A percentile compares a stretch with the other conserved stretches of the same genome.
These are phyloP conservation scores for Candida silvatica DNA, from an alignment of 805 yeast genomes.

Conservation along the genomic window DNA sequence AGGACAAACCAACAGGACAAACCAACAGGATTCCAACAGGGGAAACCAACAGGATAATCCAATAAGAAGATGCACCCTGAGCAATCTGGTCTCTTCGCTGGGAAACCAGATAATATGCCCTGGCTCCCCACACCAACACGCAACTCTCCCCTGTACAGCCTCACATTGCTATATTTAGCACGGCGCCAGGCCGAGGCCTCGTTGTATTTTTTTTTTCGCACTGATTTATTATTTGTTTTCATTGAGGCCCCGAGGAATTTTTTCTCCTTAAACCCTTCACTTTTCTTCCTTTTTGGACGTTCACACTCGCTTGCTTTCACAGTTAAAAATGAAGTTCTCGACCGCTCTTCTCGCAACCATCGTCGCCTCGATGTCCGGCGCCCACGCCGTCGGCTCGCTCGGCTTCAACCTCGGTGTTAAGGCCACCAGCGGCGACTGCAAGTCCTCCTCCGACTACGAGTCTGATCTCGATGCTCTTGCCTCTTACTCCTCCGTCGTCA, in stretches of 20 bases:
- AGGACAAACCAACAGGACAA: no score
- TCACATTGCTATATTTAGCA: neutral
- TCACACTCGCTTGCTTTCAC: neutral
- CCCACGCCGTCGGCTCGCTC: slow-evolving; percentile 26
- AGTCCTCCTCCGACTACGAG: slow-evolving; percentile 60
- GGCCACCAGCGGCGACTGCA: slow-evolving; percentile 69
- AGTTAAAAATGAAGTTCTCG: slow-evolving; percentile 19
- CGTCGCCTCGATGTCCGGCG: slow-evolving; percentile 11
- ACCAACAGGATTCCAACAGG: no score
- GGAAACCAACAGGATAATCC: no score
- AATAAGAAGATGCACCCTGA: no score
- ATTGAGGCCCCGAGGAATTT: neutral
- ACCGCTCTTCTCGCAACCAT: slow-evolving; percentile 15
- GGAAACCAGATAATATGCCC: no score
- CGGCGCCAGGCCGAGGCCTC: slow-evolving; percentile 1
- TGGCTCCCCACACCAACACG: no score
- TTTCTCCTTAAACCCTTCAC: no score
- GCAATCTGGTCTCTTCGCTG: no score
- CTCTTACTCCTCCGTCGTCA: slow-evolving; percentile 54
- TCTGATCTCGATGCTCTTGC: slow-evolving; percentile 55
- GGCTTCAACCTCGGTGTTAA: slow-evolving; percentile 86
- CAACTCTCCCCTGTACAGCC: no score
- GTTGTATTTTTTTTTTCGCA: slow-evolving; percentile 4
- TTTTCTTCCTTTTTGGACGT: slow-evolving; percentile 3
- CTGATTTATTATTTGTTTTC: slow-evolving; percentile 4